Evolutionary conservation across 345 rosid species (phyloP).

Genomic region (Lepidium africanum): DNA sequence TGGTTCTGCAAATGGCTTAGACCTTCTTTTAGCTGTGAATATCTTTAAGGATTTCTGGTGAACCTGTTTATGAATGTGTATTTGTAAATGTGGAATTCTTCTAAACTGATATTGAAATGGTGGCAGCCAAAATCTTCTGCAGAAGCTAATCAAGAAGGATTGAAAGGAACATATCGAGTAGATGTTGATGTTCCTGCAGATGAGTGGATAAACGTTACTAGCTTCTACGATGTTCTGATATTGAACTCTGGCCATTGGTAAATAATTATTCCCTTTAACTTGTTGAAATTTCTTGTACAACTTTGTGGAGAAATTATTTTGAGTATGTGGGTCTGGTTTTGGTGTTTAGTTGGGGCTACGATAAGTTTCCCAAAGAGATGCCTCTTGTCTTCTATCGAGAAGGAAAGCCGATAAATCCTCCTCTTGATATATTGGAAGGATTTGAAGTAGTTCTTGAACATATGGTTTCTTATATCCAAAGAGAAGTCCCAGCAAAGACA

Average conservation of each 20-base stretch:
- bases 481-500: slow-evolving; percentile 46
- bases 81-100: slow-evolving; percentile 16
- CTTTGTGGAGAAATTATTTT: background rate
- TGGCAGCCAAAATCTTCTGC: slow-evolving; percentile 55
- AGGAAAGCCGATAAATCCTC: slow-evolving; percentile 66
- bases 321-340: background rate
- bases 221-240: slow-evolving; percentile 74
- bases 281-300: background rate
- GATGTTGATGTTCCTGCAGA: slow-evolving; percentile 87
- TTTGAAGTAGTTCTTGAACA: slow-evolving; percentile 64
- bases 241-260: slow-evolving; percentile 98
- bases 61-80: background rate
- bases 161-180: slow-evolving; percentile 55
- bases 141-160: slow-evolving; percentile 29
- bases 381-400: slow-evolving; percentile 72
- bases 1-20: background rate
- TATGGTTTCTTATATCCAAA: slow-evolving; percentile 61
- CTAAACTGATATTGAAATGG: slow-evolving; percentile 67
- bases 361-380: slow-evolving; percentile 79
- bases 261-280: background rate
- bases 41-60: background rate
- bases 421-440: slow-evolving; percentile 62
- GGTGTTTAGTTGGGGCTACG: slow-evolving; percentile 78
- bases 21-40: background rate
- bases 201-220: slow-evolving; percentile 64